Base-by-base conservation (phyloP, 208 protist species). In the Dictyostelium gargantuum region DNA sequence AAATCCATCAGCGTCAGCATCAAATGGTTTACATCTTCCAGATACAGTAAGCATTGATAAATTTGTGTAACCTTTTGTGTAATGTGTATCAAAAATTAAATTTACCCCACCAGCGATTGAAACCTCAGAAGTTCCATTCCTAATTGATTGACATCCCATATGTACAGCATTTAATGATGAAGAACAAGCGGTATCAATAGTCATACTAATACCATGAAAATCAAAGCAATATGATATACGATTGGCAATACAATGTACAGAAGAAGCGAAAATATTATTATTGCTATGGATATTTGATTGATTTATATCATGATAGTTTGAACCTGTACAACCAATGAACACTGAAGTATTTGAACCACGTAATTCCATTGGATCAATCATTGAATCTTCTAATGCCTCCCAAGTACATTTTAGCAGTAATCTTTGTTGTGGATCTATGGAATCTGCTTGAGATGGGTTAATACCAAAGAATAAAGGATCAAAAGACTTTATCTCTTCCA, bases 141-240 rank as follows among this genome's bases (percentile, higher is more conserved):
- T 26, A n/a, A 98, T 44, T 13, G 50, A 58, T 52, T 82, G 15
- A 35, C 11, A 42, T 3, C 94, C 97, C 19, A 93, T n/a, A 61
- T 93, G 46, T 9, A 94, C 2, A 6, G 96, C 93, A 15, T 96
- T 84, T 1, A 98, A 84, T 23, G 95, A 94, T 3, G 94, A 95
- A 8, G 94, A 96, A 91, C 97, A 98, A 19, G 97, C 97, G 9
- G 96, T 97, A 84, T 98, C 96, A n/a, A 97, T 32, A 8, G 93
- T 92, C 32, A 97, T 21, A 48, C 86, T 94, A 10, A 96, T 96
- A 21, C 96, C 96, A 19, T 79, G 84, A 32, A 97, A 96, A 80
- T 96, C 95, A 54, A 95, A 94, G 15, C 66, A 48, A 85, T 95
- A 96, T 8, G 96, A 95, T 6, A 98, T 23, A 15, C 97, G 66